Conservation (phyloP, 257 asterid species). For the Craterostigma plantagineum region DNA sequence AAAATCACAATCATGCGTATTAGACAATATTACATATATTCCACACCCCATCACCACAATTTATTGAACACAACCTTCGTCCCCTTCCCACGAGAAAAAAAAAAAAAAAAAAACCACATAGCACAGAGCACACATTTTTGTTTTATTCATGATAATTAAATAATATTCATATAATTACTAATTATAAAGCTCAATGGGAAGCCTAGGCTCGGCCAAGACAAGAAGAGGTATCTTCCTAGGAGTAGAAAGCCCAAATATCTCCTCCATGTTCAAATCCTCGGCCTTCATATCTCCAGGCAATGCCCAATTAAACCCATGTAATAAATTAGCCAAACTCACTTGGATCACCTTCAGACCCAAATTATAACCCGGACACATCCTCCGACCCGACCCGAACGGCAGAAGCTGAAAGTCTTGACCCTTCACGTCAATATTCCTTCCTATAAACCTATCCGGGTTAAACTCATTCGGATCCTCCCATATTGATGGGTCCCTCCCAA, state of each 20-base stretch:
- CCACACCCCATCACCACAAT: too few species aligned
- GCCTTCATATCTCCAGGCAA: conserved; percentile 16
- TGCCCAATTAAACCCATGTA: conserved; percentile 41
- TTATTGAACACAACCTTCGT: too few species aligned
- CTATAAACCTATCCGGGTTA: conserved; percentile 31
- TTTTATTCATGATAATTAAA: too few species aligned
- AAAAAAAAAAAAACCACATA: too few species aligned
- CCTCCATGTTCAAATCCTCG: conserved; percentile 36
- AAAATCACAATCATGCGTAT: too few species aligned
- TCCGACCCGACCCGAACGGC: conserved; percentile 53
- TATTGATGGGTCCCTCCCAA: conserved; percentile 40
- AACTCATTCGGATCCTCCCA: conserved; percentile 41
- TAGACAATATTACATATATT: too few species aligned
- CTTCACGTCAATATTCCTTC: conserved; percentile 29
- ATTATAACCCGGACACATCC: conserved; percentile 51
- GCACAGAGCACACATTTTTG: too few species aligned
- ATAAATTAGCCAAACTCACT: conserved; percentile 30
- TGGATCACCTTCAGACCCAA: conserved; percentile 42
- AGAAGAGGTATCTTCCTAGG: conserved; percentile 28
- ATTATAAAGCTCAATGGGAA: conserved; percentile 18
- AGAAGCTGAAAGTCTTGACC: conserved; percentile 37
- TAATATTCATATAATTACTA: too few species aligned
- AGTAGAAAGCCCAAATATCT: conserved; percentile 35
- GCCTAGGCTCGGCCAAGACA: conserved; percentile 19
- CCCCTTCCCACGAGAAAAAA: too few species aligned